Percentiles rank a stretch among this genome's conserved stretches.
Evolutionary conservation across 768 basidiomycete genomes (phyloP).

Genomic region (Rhodotorula kratochvilovae): DNA sequence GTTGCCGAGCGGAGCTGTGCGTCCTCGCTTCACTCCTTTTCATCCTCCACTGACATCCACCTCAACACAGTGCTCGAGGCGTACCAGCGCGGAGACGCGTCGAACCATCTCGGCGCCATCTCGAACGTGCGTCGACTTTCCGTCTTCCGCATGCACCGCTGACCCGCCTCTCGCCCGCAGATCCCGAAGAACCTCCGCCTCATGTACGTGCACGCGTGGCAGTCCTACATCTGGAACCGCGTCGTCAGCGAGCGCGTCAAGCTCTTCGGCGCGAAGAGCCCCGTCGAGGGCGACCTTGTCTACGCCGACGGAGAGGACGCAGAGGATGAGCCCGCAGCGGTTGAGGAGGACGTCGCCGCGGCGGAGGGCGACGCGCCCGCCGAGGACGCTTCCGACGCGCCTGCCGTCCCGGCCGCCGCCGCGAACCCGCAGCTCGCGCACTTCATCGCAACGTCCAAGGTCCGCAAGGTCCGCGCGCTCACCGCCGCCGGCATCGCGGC

Average conservation of each 20-base stretch:
- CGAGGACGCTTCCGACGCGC: not conserved
- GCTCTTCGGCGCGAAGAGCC: slow-evolving; percentile 64
- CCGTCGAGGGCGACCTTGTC: slow-evolving; percentile 86
- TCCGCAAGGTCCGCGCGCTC: slow-evolving; percentile 64
- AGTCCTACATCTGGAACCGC: slow-evolving; percentile 97
- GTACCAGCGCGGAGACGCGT: slow-evolving; percentile 12
- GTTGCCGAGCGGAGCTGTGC: slow-evolving; percentile 78
- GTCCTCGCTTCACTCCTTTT: not conserved
- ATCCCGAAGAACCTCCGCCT: slow-evolving; percentile 90
- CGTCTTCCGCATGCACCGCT: slow-evolving; percentile 39
- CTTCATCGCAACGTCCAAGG: slow-evolving; percentile 26
- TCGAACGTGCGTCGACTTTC: slow-evolving; percentile 58
- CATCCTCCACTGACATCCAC: not conserved
- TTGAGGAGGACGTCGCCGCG: slow-evolving; percentile 20
- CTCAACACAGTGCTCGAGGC: slow-evolving; percentile 24
- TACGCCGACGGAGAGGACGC: slow-evolving; percentile 47
- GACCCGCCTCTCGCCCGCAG: slow-evolving; percentile 50
- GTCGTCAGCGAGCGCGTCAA: slow-evolving; percentile 90
- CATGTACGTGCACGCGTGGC: slow-evolving; percentile 98
- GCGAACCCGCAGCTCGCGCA: slow-evolving; percentile 23
- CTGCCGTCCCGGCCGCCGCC: slow-evolving; percentile 3
- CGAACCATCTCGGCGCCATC: slow-evolving; percentile 65
- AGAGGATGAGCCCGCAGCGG: slow-evolving; percentile 36
- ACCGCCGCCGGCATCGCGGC: slow-evolving; percentile 67
- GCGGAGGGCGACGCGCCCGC: slow-evolving; percentile 42